A percentile compares a stretch with the other conserved stretches of the same genome.
These are phyloP conservation scores for Bidens hawaiensis DNA, from an alignment of 140 eudicot genomes.

Conservation along the genomic window DNA sequence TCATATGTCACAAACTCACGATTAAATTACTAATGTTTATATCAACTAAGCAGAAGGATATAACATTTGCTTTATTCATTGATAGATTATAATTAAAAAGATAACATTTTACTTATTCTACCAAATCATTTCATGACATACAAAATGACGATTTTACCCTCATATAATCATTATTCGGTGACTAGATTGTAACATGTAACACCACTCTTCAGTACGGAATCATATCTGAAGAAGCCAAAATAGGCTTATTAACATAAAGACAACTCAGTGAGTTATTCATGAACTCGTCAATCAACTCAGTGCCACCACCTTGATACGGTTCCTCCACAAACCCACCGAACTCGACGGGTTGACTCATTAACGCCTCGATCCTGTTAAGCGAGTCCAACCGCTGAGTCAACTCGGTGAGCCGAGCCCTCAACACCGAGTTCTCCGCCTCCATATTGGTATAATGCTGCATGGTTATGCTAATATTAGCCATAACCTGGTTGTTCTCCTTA, in stretches of 20 bases:
- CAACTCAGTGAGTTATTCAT: constrained; percentile 48
- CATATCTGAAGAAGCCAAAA: constrained; percentile 61
- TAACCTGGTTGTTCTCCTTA: constrained; percentile 42
- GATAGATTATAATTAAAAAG: neutral
- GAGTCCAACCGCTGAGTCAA: constrained; percentile 69
- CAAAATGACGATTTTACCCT: constrained; percentile 10
- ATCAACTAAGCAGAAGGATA: too few relatives aligned
- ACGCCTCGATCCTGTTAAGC: constrained; percentile 44
- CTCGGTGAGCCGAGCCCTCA: constrained; percentile 65
- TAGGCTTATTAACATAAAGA: constrained; percentile 42
- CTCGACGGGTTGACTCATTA: constrained; percentile 23
- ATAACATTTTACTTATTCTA: neutral
- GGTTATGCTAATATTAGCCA: constrained; percentile 41
- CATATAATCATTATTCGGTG: neutral
- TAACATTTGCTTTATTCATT: neutral
- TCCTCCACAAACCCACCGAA: constrained; percentile 21
- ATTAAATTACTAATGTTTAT: too few relatives aligned
- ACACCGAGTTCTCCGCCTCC: constrained; percentile 68
- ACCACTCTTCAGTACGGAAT: constrained; percentile 24
- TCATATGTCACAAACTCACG: too few relatives aligned
- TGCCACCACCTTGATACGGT: neutral
- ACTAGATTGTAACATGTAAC: neutral
- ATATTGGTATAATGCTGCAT: constrained; percentile 41
- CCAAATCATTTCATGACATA: neutral
- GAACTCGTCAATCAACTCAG: constrained; percentile 33